These are phyloP conservation scores for Aristolochia fimbriata DNA, from an alignment of 164 flowering plant genomes.

Conservation along the genomic window DNA sequence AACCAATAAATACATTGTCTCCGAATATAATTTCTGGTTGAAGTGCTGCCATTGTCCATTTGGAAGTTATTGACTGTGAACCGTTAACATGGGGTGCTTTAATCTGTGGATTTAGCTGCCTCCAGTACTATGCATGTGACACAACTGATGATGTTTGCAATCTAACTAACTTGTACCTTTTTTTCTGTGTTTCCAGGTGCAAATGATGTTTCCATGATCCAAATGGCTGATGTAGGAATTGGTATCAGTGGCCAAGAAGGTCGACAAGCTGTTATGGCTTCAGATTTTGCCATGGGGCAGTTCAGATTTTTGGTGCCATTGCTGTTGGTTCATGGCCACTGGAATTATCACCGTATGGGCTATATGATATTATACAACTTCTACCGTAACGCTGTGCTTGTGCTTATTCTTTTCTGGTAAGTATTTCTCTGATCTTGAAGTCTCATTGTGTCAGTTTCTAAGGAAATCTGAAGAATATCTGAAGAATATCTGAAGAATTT, in stretches of 20 bases:
- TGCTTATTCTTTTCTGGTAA: conserved; percentile 36
- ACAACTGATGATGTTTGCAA: too few relatives aligned
- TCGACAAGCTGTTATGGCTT: conserved; percentile 49
- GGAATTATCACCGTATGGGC: conserved; percentile 50
- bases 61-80: neutral
- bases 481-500: too few relatives aligned
- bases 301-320: conserved; percentile 45
- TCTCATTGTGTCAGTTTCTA: too few relatives aligned
- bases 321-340: conserved; percentile 50
- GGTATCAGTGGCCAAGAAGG: conserved; percentile 42
- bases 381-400: conserved; percentile 28
- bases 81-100: neutral
- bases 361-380: conserved; percentile 40
- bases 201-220: conserved; percentile 37
- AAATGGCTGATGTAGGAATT: conserved; percentile 37
- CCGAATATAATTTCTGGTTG: too few relatives aligned
- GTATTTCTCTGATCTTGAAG: conserved; percentile 12
- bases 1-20: too few relatives aligned
- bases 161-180: neutral
- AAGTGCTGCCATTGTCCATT: too few relatives aligned
- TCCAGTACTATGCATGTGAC: too few relatives aligned
- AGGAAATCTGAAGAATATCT: too few relatives aligned
- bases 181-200: conserved; percentile 20
- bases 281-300: conserved; percentile 54
- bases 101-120: too few relatives aligned